Percentiles rank a stretch among this genome's conserved stretches.
Evolutionary conservation across 345 rosid genomes (phyloP).

Genomic region (Iberis pinnata): DNA sequence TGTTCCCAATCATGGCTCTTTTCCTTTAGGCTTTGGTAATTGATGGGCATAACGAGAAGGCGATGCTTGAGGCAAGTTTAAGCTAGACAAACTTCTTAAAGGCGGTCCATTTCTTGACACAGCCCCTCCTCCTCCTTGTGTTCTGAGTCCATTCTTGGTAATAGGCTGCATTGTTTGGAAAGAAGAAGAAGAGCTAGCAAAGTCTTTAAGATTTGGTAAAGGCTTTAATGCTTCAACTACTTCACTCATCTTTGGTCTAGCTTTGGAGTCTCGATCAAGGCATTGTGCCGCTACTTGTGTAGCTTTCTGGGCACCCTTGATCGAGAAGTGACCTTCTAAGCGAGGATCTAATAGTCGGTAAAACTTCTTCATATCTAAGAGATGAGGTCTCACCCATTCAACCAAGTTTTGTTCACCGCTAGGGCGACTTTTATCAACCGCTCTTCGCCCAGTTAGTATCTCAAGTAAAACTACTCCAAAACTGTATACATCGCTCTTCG

Average conservation of each 20-base stretch:
- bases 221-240: constrained; percentile 70
- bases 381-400: constrained; percentile 80
- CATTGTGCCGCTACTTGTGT: constrained; percentile 72
- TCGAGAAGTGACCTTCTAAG: constrained; percentile 71
- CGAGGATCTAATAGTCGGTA: constrained; percentile 70
- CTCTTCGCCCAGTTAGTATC: constrained; percentile 67
- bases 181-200: constrained; percentile 73
- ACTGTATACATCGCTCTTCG: constrained; percentile 79
- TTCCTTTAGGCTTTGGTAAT: constrained; percentile 67
- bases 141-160: constrained; percentile 46
- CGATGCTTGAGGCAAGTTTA: constrained; percentile 47
- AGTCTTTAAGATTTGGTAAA: constrained; percentile 64
- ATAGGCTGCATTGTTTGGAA: constrained; percentile 60
- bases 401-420: constrained; percentile 74
- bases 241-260: constrained; percentile 76
- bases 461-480: constrained; percentile 78
- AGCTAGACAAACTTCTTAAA: constrained; percentile 54
- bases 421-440: constrained; percentile 76
- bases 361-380: constrained; percentile 67
- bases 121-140: constrained; percentile 57
- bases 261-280: constrained; percentile 73
- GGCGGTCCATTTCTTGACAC: constrained; percentile 67
- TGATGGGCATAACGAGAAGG: constrained; percentile 48
- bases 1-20: constrained; percentile 26
- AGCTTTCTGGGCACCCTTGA: constrained; percentile 75